Base-by-base conservation (phyloP, 305 asterid genomes). In the Galium porrigens region DNA sequence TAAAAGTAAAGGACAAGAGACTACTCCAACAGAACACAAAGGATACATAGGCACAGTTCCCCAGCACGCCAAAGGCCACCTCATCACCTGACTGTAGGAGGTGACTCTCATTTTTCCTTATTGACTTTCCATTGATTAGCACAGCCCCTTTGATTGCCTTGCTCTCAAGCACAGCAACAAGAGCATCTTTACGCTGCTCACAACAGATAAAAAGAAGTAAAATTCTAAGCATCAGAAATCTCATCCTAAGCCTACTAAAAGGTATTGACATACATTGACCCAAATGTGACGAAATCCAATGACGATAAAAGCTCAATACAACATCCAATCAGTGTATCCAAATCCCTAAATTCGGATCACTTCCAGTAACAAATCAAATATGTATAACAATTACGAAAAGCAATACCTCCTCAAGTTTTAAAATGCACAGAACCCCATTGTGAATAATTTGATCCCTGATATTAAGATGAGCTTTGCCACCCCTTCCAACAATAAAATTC, bases 41-140 rank as follows among this genome's bases (percentile, higher is more conserved):
- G 89, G 94, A 89, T 89, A 89, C 97, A 71, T 87, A 89, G 77
- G 94, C 85, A 83, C 81, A 87, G 72, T 67, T 81, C 58, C 91
- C 94, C 27, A 61, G 81, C 74, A 74, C 66, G 65, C 97, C 94
- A 65, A 89, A 89, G 66, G 80, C 80, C 81, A 89, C 71, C 73
- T 84, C 97, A 75, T 89, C 97, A 68, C 97, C 97, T 32, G 97
- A 89, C 66, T 72, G 78, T 68, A 89, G 94, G 62, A 77, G 77
- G 68, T 82, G 76, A 46, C 32, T 73, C 30, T 82, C 68, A 70
- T 74, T 84, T 68, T 72, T 86, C 87, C 76, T 78, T 20, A 89
- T 74, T 62, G 81, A 63, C 82, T 84, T 85, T 54, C 95, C 94
- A 78, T 89, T 89, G 42, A 89, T 91, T 68, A 77, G 86, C 74